Conservation (phyloP, 345 rosid species). For the Brassica juncea region DNA sequence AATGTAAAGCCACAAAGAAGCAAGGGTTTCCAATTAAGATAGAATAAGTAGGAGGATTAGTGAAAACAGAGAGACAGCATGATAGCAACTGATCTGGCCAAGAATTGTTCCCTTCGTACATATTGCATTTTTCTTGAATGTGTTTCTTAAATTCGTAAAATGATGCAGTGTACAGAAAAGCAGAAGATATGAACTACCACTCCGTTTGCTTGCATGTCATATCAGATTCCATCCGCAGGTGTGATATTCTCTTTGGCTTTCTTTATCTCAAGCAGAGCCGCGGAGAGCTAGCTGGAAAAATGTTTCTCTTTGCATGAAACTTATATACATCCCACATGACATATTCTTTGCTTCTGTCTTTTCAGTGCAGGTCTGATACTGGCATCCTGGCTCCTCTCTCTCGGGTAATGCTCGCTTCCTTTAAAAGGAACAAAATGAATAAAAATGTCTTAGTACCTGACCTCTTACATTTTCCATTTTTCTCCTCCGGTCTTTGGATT, state of each 20-base stretch:
- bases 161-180: conserved; percentile 79
- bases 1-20: not conserved
- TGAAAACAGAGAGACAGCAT: conserved; percentile 12
- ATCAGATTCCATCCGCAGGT: conserved; percentile 97
- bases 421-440: not conserved
- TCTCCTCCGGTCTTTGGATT: conserved; percentile 24
- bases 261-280: conserved; percentile 8
- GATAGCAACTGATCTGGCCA: conserved; percentile 14
- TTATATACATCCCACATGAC: conserved; percentile 38
- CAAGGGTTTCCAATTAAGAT: not conserved
- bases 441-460: conserved; percentile 6
- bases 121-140: not conserved
- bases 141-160: conserved; percentile 11
- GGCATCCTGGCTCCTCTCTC: conserved; percentile 95
- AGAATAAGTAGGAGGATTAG: conserved; percentile 5
- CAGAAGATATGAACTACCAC: conserved; percentile 98
- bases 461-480: conserved; percentile 14
- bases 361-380: conserved; percentile 98
- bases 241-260: conserved; percentile 21
- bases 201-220: conserved; percentile 92
- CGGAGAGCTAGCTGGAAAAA: not conserved
- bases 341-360: conserved; percentile 37
- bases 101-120: conserved; percentile 2
- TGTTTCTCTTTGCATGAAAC: not conserved
- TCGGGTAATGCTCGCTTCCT: conserved; percentile 61